Percentiles rank a stretch among this genome's conserved stretches.
These are phyloP conservation scores for Xylaria sp. DNA, from an alignment of 2,329 filamentous ascomycete species.

Conservation along the genomic window DNA sequence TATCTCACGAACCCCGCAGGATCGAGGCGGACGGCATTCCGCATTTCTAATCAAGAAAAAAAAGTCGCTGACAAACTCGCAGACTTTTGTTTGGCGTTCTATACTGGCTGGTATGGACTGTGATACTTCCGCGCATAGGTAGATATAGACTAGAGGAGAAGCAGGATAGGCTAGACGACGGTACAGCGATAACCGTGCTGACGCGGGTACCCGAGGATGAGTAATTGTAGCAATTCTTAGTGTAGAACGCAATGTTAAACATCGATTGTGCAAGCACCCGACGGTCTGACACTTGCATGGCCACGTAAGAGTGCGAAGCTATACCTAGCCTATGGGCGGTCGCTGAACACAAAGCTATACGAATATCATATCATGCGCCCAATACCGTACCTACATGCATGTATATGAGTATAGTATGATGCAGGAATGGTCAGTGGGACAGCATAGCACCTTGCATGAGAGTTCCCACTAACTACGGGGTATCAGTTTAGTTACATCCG, in stretches of 20 bases:
- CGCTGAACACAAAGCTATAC: slow-evolving; percentile 1
- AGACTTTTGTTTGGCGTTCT: slow-evolving; percentile 61
- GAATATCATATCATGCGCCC: background rate
- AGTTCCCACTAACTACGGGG: too few species aligned
- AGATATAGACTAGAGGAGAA: slow-evolving; percentile 67
- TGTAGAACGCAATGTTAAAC: slow-evolving; percentile 3
- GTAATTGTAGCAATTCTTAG: slow-evolving; percentile 7
- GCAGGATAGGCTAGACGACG: slow-evolving; percentile 62
- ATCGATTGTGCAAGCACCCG: slow-evolving; percentile 8
- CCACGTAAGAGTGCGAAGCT: background rate
- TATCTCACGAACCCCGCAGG: background rate
- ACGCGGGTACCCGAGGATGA: slow-evolving; percentile 38
- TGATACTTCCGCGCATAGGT: slow-evolving; percentile 59
- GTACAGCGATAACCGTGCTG: slow-evolving; percentile 66
- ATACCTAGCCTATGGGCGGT: background rate
- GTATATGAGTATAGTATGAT: too few species aligned
- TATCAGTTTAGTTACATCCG: too few species aligned
- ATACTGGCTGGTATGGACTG: slow-evolving; percentile 72
- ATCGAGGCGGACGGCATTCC: background rate
- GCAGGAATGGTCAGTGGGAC: too few species aligned
- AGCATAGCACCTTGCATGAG: too few species aligned
- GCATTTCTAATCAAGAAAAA: slow-evolving; percentile 7
- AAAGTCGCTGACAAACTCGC: slow-evolving; percentile 25
- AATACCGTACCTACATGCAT: too few species aligned
- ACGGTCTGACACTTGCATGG: background rate